Evolutionary conservation across 768 basidiomycete species (phyloP).

Genomic region (Leccinellum luteum): DNA sequence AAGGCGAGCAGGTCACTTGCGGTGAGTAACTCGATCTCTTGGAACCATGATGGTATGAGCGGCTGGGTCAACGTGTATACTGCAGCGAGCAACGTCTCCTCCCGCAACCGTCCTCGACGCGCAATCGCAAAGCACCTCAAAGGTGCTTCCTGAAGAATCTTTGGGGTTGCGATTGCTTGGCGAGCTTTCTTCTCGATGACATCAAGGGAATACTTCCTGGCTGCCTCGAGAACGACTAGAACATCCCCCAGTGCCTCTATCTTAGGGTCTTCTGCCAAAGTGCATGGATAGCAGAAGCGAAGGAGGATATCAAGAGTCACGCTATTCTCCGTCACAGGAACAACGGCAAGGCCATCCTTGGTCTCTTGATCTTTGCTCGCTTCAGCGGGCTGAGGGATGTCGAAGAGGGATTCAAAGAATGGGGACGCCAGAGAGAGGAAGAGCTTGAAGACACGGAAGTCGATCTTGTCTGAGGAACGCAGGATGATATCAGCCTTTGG

Average conservation of each 20-base stretch:
- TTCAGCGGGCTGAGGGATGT: conserved; percentile 22
- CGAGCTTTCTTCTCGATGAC: conserved; percentile 13
- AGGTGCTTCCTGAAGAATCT: conserved; percentile 20
- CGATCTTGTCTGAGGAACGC: conserved; percentile 27
- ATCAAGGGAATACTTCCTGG: conserved; percentile 19
- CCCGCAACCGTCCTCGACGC: conserved; percentile 12
- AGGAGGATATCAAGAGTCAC: conserved; percentile 18
- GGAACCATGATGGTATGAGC: conserved; percentile 21
- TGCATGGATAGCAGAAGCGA: conserved; percentile 4
- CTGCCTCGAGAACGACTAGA: conserved; percentile 7
- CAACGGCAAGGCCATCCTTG: conserved; percentile 15
- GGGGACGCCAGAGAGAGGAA: conserved; percentile 7
- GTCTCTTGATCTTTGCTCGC: conserved; percentile 6
- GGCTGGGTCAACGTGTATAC: conserved; percentile 28
- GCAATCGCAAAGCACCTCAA: conserved; percentile 33
- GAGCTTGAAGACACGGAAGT: conserved; percentile 25
- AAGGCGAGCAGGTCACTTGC: conserved; percentile 25
- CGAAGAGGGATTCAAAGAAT: conserved; percentile 35
- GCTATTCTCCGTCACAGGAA: conserved; percentile 10
- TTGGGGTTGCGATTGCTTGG: conserved; percentile 18
- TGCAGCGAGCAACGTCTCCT: conserved; percentile 29
- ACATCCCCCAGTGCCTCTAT: conserved; percentile 11
- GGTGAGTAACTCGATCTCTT: conserved; percentile 29
- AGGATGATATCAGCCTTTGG: conserved; percentile 23
- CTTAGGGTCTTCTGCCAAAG: conserved; percentile 20